Evolutionary conservation across 495 filamentous ascomycete species (phyloP), one percentile per base, ranked within the genome.

Genomic region (Aspergillus mulundensis): DNA sequence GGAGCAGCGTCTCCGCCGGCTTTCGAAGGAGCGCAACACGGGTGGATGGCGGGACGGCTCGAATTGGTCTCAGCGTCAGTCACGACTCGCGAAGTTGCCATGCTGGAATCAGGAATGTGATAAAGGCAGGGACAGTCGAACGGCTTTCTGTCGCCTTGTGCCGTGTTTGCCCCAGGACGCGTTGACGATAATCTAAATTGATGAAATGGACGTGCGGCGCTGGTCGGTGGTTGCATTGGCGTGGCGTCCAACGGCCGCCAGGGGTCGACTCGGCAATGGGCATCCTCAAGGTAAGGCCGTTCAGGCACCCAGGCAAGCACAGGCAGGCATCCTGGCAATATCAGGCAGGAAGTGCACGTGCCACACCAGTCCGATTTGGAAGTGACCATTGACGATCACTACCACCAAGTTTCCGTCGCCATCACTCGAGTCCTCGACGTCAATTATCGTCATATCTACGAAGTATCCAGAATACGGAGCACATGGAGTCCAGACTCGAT

Each of bases 241-340:
- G 28, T 36, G 32, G 32, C 5, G 28, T 24, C 42, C 21, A 43
- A 46, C 23, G 20, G 53, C 7, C 21, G 51, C 32, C 51, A 45
- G 51, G 51, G 40, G 50, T 53, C 38, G 39, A 36, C 50, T 40
- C n/a, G n/a, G n/a, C n/a, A n/a, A n/a, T n/a, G n/a, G n/a, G n/a
- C n/a, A n/a, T n/a, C 15, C 18, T 40, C 25, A 14, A 53, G 51
- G 40, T 10, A 36, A 36, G 11, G 5, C 28, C 51, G 45, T 21
- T 54, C 16, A 54, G 52, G 52, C 42, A 54, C 28, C n/a, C 16
- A 46, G 42, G 52, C 39, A 53, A 10, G n/a, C 25, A 4, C 3
- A 28, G 7, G 3, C 25, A 44, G 23, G 24, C 34, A 36, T n/a
- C n/a, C n/a, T n/a, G n/a, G n/a, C n/a, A 3, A 36, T 6, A 3